Evolutionary conservation across 306 rosid genomes (phyloP), one percentile per base, ranked within the genome.

Genomic region (Cercis canadensis): DNA sequence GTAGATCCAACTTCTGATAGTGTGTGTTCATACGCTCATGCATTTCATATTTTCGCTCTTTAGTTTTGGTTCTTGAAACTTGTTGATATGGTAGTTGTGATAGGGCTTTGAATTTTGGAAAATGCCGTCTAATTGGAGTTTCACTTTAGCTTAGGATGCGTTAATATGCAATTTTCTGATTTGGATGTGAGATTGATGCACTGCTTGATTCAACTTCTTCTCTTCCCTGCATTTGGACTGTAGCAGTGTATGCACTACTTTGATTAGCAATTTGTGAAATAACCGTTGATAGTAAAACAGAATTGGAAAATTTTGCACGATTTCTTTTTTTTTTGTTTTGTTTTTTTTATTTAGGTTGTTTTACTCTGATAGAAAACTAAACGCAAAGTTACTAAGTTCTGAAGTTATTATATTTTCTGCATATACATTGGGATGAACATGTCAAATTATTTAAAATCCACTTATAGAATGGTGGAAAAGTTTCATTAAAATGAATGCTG

Each of bases 1-100:
- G 68, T 72, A 56, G 84, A 82, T 85, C 87, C 51, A 71, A 19
- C 11, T 62, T 81, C 66, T 68, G 36, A 55, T 59, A 6, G 51
- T 50, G 34, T 69, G 6, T 53, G 31, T 68, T 83, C 24, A 21
- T 51, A 7, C 63, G 57, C 53, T 63, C 13, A 3, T 15, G 71
- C 56, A 44, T 61, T 79, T 77, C 16, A 8, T 6, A 11, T 4
- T 63, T 68, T 33, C 11, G 59, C 50, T 41, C 11, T 31, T 67
- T 59, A 56, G 32, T 17, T 58, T 58, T 51, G 19, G 37, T 64
- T 41, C 14, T 43, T 4, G 5, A 58, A 39, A 54, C 54, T 77
- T 59, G 3, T 58, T 9, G 21, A 69, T 61, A 62, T 47, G 55
- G 43, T 71, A 57, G 52, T 65, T 33, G 44, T 69, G 14, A 51